Base-by-base conservation (phyloP, 257 asterid species). In the Paulownia fortunei region DNA sequence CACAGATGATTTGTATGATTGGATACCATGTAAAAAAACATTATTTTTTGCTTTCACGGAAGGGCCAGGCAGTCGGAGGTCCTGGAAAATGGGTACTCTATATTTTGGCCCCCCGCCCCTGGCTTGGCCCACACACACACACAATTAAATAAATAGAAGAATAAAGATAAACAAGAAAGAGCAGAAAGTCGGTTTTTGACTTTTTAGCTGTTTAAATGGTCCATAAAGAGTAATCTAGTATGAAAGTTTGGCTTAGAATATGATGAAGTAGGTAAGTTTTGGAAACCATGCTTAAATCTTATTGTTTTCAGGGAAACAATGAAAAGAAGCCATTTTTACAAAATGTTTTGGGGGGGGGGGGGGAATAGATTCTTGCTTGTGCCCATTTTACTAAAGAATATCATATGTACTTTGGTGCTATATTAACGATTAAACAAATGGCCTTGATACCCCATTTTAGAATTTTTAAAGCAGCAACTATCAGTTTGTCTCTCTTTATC, bases 201-300 rank as follows among this genome's bases (percentile, higher is more conserved):
- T 77, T 82, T 82, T 27, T 60, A 73, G 83, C 83, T 82, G 86
- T 78, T 52, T 41, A 60, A 49, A 74, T 73, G 83, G 86, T n/a
- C 83, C 86, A 73, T 39, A 23, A 79, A 21, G 62, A 44, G 21
- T 61, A 46, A 79, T 75, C 58, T 69, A 52, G 79, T 34, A 26
- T 36, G 63, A 26, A 78, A 30, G 69, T 63, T 65, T 71, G 47
- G 80, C 26, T 69, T 78, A 23, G 62, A 81, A 52, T 62, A 74
- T 69, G 76, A 69, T 69, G 61, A 32, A 55, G 72, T 62, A 71
- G 72, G 76, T 71, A 54, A 18, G 62, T 44, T 23, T 74, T 32
- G 65, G 16, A 9, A 73, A 82, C n/a, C 49, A 78, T 68, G 37
- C 65, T 73, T 47, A 30, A 12, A 49, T 67, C 83, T 39, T 73